Base-by-base conservation (phyloP, 2,329 filamentous ascomycete species). In the Trichoderma koningiopsis region DNA sequence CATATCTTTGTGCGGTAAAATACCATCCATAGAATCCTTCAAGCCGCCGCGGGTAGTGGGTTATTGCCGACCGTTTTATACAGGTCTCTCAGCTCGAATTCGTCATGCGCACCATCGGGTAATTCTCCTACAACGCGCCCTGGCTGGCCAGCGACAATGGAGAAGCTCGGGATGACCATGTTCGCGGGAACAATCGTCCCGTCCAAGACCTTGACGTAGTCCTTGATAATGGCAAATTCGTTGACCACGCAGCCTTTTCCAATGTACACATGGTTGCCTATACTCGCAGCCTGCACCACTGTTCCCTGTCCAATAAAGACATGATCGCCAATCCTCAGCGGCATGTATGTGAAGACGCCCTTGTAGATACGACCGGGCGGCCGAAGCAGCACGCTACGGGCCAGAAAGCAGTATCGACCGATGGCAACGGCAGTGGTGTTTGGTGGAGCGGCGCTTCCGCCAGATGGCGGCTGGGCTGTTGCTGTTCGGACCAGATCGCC, bases 121-220 rank as follows among this genome's bases (percentile, higher is more conserved):
- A 96, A 86, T 81, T 97, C 93, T 1, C 92, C 93, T 4, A 97
- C 86, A 59, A 97, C 91, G 68, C 91, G 85, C 0, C 90, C 94
- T 0, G 94, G 94, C 76, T 88, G 84, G 0, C 94, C 94, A 0
- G 91, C 95, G n/a, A 99, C 94, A 68, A 98, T 88, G 68, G 91
- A 94, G 78, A 96, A 97, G 77, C 93, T 94, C 1, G 95, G 94
- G 68, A 98, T 91, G 29, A 98, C 93, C 90, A 96, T 97, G 71
- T 93, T 91, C 0, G 91, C 85, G 2, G 96, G 92, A 6, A 99
- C 87, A 4, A 97, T 90, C 0, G 92, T 89, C 35, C 91, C 91
- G 70, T 97, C 93, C 73, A 98, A 81, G 52, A 99, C 89, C 78
- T 91, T 91, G 59, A 96, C 93, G 76, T 93, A 96, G 79, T 98